Evolutionary conservation across 345 rosid genomes (phyloP).

Genomic region (Passiflora organensis): DNA sequence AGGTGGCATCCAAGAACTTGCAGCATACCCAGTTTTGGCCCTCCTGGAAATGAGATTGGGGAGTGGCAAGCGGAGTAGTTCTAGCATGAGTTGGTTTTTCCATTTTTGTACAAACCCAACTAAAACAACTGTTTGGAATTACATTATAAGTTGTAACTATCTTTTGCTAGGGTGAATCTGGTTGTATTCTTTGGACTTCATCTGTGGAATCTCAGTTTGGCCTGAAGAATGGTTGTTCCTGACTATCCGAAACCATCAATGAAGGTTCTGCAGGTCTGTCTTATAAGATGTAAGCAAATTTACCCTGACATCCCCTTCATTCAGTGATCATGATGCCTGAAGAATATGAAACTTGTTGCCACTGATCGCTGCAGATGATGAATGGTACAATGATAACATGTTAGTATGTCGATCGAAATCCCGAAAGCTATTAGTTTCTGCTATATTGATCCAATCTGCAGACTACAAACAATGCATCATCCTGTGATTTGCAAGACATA

Average conservation of each 20-base stretch:
- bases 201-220: conserved; percentile 2
- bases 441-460: no score
- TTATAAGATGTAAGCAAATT: no score
- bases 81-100: conserved; percentile 14
- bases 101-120: conserved; percentile 22
- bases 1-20: conserved; percentile 8
- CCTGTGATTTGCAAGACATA: not conserved
- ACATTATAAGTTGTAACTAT: conserved; percentile 19
- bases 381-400: no score
- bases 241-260: no score
- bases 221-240: conserved; percentile 9
- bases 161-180: conserved; percentile 6
- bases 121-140: conserved; percentile 9
- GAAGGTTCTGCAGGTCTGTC: not conserved
- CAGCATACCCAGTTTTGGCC: conserved; percentile 40
- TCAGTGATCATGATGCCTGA: no score
- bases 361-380: no score
- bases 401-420: no score
- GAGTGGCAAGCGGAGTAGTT: conserved; percentile 1
- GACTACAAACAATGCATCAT: no score
- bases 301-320: no score
- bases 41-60: no score
- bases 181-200: conserved; percentile 26
- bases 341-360: no score
- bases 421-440: no score